Evolutionary conservation across 83 land plant species (phyloP).

Genomic region (Thuja plicata): DNA sequence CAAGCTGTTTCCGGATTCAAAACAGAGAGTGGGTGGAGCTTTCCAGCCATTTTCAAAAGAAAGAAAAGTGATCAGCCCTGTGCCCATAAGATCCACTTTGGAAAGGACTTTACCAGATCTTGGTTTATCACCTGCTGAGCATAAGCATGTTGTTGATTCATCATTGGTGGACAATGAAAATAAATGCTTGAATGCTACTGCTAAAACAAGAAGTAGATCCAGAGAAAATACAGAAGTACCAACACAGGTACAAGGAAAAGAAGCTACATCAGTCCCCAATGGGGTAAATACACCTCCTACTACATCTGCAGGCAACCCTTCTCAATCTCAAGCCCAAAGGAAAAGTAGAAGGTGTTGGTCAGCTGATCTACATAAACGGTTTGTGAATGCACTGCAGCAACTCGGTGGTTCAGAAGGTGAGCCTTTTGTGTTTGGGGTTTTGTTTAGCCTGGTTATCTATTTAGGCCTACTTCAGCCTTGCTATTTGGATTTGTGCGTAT

Average conservation of each 20-base stretch:
- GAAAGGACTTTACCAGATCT: conserved; percentile 18
- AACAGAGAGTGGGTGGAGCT: conserved; percentile 19
- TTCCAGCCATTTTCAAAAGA: conserved; percentile 17
- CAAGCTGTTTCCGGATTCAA: conserved; percentile 21
- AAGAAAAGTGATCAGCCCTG: conserved; percentile 21
- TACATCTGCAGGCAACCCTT: no score
- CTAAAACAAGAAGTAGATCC: background rate
- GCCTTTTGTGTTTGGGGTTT: background rate
- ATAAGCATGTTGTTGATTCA: conserved; percentile 6
- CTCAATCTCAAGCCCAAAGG: conserved; percentile 20
- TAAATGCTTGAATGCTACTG: background rate
- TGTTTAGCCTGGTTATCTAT: background rate
- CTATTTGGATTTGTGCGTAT: background rate
- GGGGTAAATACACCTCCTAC: no score
- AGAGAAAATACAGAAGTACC: conserved; percentile 3
- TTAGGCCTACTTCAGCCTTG: background rate
- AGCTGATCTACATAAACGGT: conserved; percentile 43
- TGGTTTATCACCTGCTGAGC: no score
- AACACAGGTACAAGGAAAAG: background rate
- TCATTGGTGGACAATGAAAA: conserved; percentile 4
- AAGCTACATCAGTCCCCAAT: conserved; percentile 7
- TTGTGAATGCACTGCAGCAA: conserved; percentile 53
- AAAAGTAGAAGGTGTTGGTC: conserved; percentile 57
- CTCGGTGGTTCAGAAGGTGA: conserved; percentile 69
- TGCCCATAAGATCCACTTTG: conserved; percentile 9